Percentiles rank a stretch among this genome's conserved stretches.
Evolutionary conservation across 129 eudicot genomes (phyloP).

Genomic region (Arctium lappa): DNA sequence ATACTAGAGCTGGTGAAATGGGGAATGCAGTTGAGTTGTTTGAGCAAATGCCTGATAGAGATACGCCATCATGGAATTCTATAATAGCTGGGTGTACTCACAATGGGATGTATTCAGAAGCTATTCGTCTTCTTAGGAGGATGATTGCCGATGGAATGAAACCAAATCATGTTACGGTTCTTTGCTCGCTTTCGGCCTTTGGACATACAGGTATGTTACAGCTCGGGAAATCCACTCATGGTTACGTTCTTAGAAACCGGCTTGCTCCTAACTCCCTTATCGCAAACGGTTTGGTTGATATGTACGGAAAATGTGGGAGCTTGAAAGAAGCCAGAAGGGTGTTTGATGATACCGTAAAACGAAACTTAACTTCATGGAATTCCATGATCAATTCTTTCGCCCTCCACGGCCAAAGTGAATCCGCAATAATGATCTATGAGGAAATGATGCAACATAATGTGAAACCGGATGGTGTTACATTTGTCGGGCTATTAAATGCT

Average conservation of each 20-base stretch:
- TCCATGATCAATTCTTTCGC: constrained; percentile 68
- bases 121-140: constrained; percentile 50
- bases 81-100: constrained; percentile 65
- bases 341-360: constrained; percentile 37
- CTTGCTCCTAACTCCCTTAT: constrained; percentile 43
- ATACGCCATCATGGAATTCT: constrained; percentile 69
- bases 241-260: constrained; percentile 41
- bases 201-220: constrained; percentile 75
- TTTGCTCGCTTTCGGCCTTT: constrained; percentile 60
- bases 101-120: constrained; percentile 69
- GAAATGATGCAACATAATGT: constrained; percentile 46
- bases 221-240: constrained; percentile 68
- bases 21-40: constrained; percentile 65
- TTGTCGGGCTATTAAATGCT: constrained; percentile 65
- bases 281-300: constrained; percentile 59
- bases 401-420: constrained; percentile 55
- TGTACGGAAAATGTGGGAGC: constrained; percentile 92
- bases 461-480: constrained; percentile 63
- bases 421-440: constrained; percentile 48
- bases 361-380: constrained; percentile 67
- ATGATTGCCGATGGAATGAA: constrained; percentile 43
- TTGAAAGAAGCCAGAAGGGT: constrained; percentile 48
- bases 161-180: constrained; percentile 63
- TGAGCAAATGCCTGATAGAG: constrained; percentile 68
- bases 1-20: constrained; percentile 63